Evolutionary conservation across 306 rosid genomes (phyloP).

Genomic region (Ammopiptanthus mongolicus): DNA sequence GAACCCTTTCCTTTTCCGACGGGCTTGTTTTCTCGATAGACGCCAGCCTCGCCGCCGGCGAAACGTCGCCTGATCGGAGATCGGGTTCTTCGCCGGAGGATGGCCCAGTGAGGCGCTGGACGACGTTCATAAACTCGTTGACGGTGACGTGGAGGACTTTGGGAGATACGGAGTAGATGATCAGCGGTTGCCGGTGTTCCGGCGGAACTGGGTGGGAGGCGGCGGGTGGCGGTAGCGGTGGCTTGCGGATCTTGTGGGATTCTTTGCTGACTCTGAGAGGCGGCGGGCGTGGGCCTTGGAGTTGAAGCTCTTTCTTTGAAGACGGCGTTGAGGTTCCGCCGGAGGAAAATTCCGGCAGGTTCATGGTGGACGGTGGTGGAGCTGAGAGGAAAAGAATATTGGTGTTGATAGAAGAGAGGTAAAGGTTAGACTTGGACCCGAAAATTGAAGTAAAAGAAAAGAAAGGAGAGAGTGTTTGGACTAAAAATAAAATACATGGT

Average conservation of each 20-base stretch:
- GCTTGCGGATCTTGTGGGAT: constrained; percentile 75
- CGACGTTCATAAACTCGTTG: constrained; percentile 73
- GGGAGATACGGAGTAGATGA: constrained; percentile 88
- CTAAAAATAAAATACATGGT: background rate
- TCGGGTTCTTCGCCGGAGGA: constrained; percentile 31
- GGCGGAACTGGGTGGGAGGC: background rate
- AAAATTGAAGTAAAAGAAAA: background rate
- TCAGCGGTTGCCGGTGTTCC: constrained; percentile 44
- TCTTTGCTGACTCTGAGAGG: constrained; percentile 71
- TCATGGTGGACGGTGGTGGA: constrained; percentile 27
- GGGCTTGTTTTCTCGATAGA: constrained; percentile 79
- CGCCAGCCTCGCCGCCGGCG: constrained; percentile 93
- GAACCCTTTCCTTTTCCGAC: constrained; percentile 43
- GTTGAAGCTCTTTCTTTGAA: constrained; percentile 46
- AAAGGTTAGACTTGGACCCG: too few species aligned
- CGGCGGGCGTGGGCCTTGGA: constrained; percentile 81
- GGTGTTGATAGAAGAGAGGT: background rate
- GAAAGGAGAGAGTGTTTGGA: background rate
- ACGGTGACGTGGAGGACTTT: constrained; percentile 60
- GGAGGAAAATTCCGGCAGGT: constrained; percentile 35
- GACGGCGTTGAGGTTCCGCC: constrained; percentile 34
- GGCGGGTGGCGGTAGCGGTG: constrained; percentile 42
- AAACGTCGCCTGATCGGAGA: constrained; percentile 46
- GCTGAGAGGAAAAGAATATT: background rate
- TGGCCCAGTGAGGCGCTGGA: constrained; percentile 88